Evolutionary conservation across 805 yeast species (phyloP), one percentile per base, ranked within the genome.

Genomic region (Candida nemodendra): DNA sequence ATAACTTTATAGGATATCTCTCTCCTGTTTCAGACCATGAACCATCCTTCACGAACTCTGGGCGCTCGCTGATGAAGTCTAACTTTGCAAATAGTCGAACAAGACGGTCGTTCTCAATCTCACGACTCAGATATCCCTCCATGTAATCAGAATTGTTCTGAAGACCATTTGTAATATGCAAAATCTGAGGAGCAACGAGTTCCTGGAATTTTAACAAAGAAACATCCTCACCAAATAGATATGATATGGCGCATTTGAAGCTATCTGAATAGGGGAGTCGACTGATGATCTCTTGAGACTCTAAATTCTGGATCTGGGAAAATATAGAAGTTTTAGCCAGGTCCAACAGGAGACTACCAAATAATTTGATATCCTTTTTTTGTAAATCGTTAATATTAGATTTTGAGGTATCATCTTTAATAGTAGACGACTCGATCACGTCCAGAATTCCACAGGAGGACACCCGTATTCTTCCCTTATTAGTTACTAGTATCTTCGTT

Each of bases 81-180:
- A 93, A 65, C 66, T 93, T 93, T 41, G 89, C 69, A 55, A 91
- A 66, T 28, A 93, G 69, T 42, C 98, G 71, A 50, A 91, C 88
- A 21, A 93, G 64, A 42, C 98, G 71, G 3, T 85, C 93, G 60
- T 93, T 93, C 59, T 93, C 98, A 18, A 90, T 64, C 59, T 91
- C 98, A 38, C 74, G 71, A 12, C 78, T 59, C 27, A 93, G 63
- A 43, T 74, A 76, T 3, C 75, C 64, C 56, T 84, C 90, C 48
- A 74, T 68, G 51, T 62, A 74, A 50, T 84, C 93, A 4, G 72
- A 62, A 36, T 68, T 62, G 29, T 67, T 67, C 54, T 76, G 74
- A 14, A 78, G 54, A 2, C 73, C 72, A 50, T 81, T 74, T 31
- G 78, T 45, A 4, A 72, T 53, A 24, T 62, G 61, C 40, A 79